Conservation (phyloP, 2,329 filamentous ascomycete species). For the Trichoderma harzianum region DNA sequence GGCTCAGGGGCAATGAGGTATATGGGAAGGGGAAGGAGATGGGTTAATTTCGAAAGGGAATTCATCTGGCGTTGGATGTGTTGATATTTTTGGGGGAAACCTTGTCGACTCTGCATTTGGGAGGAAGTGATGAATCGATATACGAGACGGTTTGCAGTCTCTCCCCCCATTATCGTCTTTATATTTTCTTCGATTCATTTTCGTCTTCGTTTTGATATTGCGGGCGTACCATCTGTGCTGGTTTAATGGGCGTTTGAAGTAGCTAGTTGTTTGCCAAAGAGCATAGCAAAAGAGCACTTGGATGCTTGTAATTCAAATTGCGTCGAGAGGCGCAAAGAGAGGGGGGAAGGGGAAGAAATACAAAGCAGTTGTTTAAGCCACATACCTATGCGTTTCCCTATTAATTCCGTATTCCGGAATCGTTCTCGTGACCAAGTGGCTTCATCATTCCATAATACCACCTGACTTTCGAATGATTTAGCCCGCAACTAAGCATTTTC, state of each 20-base stretch:
- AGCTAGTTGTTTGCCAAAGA: not conserved
- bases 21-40: conserved; percentile 11
- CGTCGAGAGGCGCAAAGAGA: not conserved
- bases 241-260: conserved; percentile 9
- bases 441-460: not conserved
- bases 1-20: not conserved
- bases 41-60: not conserved
- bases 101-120: conserved; percentile 2
- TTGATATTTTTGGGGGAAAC: not conserved
- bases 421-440: not conserved
- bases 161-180: not conserved
- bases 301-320: not conserved
- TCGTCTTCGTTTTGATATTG: not conserved
- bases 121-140: conserved; percentile 14
- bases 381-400: not conserved
- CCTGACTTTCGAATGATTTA: not conserved
- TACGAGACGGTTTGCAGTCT: not conserved
- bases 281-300: not conserved
- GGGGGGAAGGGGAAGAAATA: not conserved
- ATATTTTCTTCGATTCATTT: not conserved
- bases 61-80: conserved; percentile 14
- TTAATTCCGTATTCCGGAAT: not conserved
- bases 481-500: not conserved
- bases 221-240: not conserved
- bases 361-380: not conserved